Evolutionary conservation across 306 rosid species (phyloP).

Genomic region (Cotoneaster glaucophyllus): DNA sequence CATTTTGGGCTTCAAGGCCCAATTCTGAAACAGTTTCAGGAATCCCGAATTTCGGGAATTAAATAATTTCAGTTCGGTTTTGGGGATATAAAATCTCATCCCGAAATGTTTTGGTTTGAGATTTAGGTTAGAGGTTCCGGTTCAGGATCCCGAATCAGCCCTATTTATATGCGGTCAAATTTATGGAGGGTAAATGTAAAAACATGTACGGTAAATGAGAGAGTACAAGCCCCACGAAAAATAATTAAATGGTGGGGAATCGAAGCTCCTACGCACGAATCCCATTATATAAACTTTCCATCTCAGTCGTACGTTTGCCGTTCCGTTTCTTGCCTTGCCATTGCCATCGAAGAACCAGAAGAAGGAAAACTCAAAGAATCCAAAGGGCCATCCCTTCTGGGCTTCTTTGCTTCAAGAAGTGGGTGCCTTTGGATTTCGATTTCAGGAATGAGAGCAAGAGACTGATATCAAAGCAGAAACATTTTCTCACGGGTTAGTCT

Average conservation of each 20-base stretch:
- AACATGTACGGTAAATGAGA: not conserved
- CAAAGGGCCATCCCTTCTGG: conserved; percentile 11
- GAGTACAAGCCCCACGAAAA: not conserved
- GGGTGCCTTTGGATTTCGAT: conserved; percentile 9
- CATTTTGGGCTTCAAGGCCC: no score
- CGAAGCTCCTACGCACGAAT: conserved; percentile 3
- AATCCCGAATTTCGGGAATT: no score
- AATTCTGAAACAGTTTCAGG: no score
- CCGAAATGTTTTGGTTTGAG: no score
- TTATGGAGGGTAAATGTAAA: not conserved
- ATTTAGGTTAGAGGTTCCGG: no score
- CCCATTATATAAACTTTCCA: not conserved
- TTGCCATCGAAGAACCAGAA: not conserved
- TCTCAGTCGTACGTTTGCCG: not conserved
- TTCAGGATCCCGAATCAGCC: no score
- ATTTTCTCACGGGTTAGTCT: conserved; percentile 15
- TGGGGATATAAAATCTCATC: no score
- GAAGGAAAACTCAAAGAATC: not conserved
- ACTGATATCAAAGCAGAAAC: not conserved
- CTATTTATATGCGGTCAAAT: no score
- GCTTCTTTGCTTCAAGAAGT: not conserved
- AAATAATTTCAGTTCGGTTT: no score
- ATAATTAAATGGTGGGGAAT: conserved; percentile 6
- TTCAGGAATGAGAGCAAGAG: conserved; percentile 15
- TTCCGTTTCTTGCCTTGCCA: not conserved